phyloP scores from a whole-genome alignment of 805 yeast genomes.

The Zygotorulaspora florentina region DNA sequence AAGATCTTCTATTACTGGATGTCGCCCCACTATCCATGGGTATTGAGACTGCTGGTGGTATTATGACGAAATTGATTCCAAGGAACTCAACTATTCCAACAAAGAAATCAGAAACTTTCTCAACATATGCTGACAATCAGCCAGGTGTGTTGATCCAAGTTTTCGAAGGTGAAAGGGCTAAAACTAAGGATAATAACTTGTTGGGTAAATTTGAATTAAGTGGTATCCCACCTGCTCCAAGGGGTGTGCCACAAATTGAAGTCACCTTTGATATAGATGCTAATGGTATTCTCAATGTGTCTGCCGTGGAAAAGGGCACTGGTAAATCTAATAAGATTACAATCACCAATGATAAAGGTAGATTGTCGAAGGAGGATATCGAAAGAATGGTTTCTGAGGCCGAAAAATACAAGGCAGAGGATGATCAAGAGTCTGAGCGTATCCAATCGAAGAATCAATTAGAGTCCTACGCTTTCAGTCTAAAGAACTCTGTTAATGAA shows the following conservation, averaged over 20 bases:
- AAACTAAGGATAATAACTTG: conserved; percentile 92
- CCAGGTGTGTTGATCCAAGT: conserved; percentile 98
- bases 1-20: conserved; percentile 89
- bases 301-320: conserved; percentile 97
- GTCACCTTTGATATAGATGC: conserved; percentile 97
- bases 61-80: conserved; percentile 95
- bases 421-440: conserved; percentile 91
- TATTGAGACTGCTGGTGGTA: conserved; percentile 99
- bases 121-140: conserved; percentile 96
- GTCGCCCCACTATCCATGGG: conserved; percentile 97
- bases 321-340: conserved; percentile 97
- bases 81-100: conserved; percentile 97
- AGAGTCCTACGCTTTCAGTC: conserved; percentile 91
- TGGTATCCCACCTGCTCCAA: conserved; percentile 98
- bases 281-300: conserved; percentile 93
- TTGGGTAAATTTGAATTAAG: conserved; percentile 95
- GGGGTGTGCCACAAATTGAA: conserved; percentile 98
- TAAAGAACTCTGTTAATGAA: conserved; percentile 78
- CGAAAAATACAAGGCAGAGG: conserved; percentile 95
- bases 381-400: conserved; percentile 98
- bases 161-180: conserved; percentile 96
- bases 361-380: conserved; percentile 94
- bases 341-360: conserved; percentile 97
- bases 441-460: conserved; percentile 91
- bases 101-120: conserved; percentile 94